These are phyloP conservation scores for Melanopsichium pennsylvanicum DNA, from an alignment of 1,284 basidiomycete species.

Conservation along the genomic window DNA sequence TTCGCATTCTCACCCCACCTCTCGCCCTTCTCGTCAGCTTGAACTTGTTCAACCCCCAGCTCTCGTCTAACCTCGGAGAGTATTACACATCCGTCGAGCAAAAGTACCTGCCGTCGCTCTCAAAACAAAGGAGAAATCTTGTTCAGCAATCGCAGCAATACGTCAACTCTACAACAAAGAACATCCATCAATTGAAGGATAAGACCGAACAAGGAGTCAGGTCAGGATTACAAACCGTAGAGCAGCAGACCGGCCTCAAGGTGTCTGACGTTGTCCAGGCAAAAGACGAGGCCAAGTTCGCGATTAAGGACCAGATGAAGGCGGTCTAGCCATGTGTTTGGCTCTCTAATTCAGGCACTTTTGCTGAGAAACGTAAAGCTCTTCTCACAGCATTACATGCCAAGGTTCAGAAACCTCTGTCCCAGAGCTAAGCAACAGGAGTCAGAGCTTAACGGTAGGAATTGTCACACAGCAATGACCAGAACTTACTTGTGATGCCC, in stretches of 20 bases:
- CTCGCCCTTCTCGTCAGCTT: conserved; percentile 53
- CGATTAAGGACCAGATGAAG: conserved; percentile 41
- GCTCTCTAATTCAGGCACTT: too few species aligned
- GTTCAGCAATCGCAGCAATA: conserved; percentile 4
- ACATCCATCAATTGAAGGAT: conserved; percentile 30
- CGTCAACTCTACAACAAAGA: conserved; percentile 21
- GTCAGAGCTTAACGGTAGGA: too few species aligned
- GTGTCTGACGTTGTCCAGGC: conserved; percentile 36
- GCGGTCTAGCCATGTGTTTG: too few species aligned
- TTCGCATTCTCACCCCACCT: conserved; percentile 63
- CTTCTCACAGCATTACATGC: too few species aligned
- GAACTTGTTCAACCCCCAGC: conserved; percentile 63
- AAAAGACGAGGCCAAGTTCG: conserved; percentile 20
- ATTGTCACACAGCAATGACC: too few species aligned
- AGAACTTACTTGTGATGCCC: too few species aligned
- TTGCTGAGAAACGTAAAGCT: too few species aligned
- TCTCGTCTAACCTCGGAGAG: conserved; percentile 47
- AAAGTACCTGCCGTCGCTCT: conserved; percentile 39
- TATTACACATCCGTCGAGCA: conserved; percentile 57
- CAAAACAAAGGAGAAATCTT: conserved; percentile 31
- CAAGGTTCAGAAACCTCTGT: too few species aligned
- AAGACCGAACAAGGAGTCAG: conserved; percentile 34
- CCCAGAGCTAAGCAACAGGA: too few species aligned
- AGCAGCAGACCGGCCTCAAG: conserved; percentile 53
- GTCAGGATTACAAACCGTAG: conserved; percentile 44